phyloP scores from a whole-genome alignment of 1,284 basidiomycete species.

The Leucoagaricus sp. region DNA sequence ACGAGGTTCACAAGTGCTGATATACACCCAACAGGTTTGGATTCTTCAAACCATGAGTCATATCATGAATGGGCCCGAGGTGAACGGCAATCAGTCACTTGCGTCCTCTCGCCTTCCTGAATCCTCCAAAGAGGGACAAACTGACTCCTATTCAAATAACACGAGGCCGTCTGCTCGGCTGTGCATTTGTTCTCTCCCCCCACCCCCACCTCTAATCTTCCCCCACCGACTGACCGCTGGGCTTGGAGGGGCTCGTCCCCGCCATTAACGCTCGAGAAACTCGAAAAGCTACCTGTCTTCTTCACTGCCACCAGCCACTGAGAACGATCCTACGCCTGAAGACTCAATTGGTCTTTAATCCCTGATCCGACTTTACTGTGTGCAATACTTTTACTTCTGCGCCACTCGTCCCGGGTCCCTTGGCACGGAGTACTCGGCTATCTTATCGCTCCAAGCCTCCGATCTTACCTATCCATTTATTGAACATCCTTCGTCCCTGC shows the following conservation, averaged over 20 bases:
- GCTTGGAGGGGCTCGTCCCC: conserved; percentile 11
- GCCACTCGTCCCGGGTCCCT: neutral
- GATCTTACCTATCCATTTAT: neutral
- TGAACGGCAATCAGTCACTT: neutral
- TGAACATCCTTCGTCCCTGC: neutral
- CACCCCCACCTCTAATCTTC: neutral
- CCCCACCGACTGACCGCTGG: conserved; percentile 5
- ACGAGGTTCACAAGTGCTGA: neutral
- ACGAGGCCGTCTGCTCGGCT: neutral
- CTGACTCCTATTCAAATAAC: neutral
- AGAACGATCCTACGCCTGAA: neutral
- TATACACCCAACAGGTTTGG: too few species aligned
- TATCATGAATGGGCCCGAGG: neutral
- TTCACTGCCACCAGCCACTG: neutral
- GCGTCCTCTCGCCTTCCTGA: neutral
- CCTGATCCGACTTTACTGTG: neutral
- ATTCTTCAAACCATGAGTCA: too few species aligned
- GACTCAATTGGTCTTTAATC: neutral
- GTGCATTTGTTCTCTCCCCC: neutral
- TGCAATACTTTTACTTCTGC: neutral
- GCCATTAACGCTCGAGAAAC: conserved; percentile 6
- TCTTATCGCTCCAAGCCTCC: too few species aligned
- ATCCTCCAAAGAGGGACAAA: neutral
- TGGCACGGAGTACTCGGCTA: too few species aligned
- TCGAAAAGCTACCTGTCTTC: neutral